A percentile compares a stretch with the other conserved stretches of the same genome.
Evolutionary conservation across 2,329 filamentous ascomycete species (phyloP).

Genomic region (Trichoderma guizhouense): DNA sequence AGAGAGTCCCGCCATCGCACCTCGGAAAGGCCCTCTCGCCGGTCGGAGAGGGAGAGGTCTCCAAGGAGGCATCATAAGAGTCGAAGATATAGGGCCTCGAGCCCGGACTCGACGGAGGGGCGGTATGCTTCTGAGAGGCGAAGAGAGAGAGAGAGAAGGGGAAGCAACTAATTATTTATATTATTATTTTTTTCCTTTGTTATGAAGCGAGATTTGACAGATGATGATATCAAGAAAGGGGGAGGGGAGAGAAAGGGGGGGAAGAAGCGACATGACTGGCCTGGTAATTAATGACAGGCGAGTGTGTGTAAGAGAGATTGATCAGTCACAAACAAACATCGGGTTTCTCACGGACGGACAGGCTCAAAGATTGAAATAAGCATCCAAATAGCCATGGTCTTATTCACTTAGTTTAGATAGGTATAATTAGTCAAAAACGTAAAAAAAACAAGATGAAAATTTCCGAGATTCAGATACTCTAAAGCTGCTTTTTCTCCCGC

Average conservation of each 20-base stretch:
- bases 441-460: neutral
- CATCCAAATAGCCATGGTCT: constrained; percentile 1
- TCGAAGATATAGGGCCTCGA: neutral
- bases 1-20: neutral
- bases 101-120: neutral
- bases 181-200: neutral
- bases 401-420: neutral
- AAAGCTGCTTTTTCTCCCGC: neutral
- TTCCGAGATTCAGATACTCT: neutral
- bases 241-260: neutral
- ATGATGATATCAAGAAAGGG: too few species aligned
- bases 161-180: neutral
- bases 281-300: neutral
- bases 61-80: neutral
- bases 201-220: neutral
- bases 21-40: neutral
- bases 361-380: constrained; percentile 5
- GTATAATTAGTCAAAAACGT: neutral
- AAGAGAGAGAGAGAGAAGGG: neutral
- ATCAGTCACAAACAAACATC: neutral
- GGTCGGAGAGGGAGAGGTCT: constrained; percentile 3
- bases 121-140: neutral
- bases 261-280: neutral
- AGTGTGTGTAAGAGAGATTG: neutral
- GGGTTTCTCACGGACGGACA: neutral